Conservation (phyloP, 2,329 filamentous ascomycete genomes). For the Spiromastix sp. region DNA sequence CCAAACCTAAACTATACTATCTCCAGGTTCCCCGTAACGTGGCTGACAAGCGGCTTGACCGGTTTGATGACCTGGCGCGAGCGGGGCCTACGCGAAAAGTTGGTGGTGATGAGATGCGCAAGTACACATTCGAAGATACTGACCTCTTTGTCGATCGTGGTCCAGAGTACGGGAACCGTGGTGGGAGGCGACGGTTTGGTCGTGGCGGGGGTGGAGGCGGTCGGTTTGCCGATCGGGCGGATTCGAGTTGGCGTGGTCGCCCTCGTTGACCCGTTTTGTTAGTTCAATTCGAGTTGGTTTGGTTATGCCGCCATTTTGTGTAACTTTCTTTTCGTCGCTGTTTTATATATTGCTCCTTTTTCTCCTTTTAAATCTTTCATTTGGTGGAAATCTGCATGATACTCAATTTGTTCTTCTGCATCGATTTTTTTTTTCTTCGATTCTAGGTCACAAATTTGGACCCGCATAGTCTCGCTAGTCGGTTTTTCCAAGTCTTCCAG, state of each 20-base stretch:
- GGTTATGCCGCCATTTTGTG: background rate
- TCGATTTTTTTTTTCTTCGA: too few species aligned
- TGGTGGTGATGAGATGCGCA: slow-evolving; percentile 48
- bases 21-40: slow-evolving; percentile 55
- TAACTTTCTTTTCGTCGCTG: background rate
- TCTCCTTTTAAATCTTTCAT: background rate
- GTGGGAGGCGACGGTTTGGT: slow-evolving; percentile 26
- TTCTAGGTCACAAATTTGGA: too few species aligned
- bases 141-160: slow-evolving; percentile 61
- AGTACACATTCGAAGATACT: slow-evolving; percentile 62
- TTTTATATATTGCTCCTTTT: background rate
- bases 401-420: too few species aligned
- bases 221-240: slow-evolving; percentile 16
- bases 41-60: slow-evolving; percentile 54
- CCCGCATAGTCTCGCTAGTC: too few species aligned
- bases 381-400: too few species aligned
- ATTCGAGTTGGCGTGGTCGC: slow-evolving; percentile 12
- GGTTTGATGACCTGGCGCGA: slow-evolving; percentile 37
- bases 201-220: slow-evolving; percentile 21
- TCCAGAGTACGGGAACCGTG: slow-evolving; percentile 46
- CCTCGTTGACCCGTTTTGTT: too few species aligned
- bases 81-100: slow-evolving; percentile 27
- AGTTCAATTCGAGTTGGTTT: background rate
- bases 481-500: too few species aligned
- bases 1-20: slow-evolving; percentile 57